Evolutionary conservation across 1,139 yeast species (phyloP).

Genomic region (Hanseniaspora uvarum): DNA sequence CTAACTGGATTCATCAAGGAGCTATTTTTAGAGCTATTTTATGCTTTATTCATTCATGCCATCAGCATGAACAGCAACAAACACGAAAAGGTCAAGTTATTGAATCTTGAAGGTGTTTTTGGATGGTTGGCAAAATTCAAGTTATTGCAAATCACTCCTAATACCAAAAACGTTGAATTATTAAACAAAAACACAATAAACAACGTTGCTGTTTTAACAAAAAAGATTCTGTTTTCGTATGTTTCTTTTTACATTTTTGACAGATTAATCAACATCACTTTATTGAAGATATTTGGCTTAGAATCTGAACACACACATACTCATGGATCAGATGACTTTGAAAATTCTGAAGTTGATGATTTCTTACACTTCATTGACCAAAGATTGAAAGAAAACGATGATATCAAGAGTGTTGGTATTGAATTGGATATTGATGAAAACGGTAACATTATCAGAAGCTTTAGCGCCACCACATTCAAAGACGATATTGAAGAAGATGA

Average conservation of each 20-base stretch:
- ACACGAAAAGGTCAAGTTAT: background rate
- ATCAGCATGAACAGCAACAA: background rate
- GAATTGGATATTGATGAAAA: slow-evolving; percentile 8
- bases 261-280: slow-evolving; percentile 8
- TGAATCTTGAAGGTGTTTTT: background rate
- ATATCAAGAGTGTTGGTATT: slow-evolving; percentile 8
- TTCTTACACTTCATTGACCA: background rate
- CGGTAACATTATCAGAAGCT: slow-evolving; percentile 10
- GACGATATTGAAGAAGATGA: background rate
- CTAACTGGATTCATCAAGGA: slow-evolving; percentile 15
- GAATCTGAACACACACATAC: slow-evolving; percentile 9
- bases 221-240: slow-evolving; percentile 14
- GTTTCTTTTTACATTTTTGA: slow-evolving; percentile 6
- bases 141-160: background rate
- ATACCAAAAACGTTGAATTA: background rate
- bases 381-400: background rate
- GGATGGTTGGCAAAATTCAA: slow-evolving; percentile 5
- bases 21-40: slow-evolving; percentile 10
- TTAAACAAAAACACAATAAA: background rate
- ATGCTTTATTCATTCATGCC: slow-evolving; percentile 10
- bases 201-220: slow-evolving; percentile 3
- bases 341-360: background rate
- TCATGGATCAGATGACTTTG: background rate
- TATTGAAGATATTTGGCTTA: slow-evolving; percentile 1
- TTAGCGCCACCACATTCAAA: slow-evolving; percentile 6